phyloP scores from a whole-genome alignment of 208 protist species.

The Crithidia fasciculata region DNA sequence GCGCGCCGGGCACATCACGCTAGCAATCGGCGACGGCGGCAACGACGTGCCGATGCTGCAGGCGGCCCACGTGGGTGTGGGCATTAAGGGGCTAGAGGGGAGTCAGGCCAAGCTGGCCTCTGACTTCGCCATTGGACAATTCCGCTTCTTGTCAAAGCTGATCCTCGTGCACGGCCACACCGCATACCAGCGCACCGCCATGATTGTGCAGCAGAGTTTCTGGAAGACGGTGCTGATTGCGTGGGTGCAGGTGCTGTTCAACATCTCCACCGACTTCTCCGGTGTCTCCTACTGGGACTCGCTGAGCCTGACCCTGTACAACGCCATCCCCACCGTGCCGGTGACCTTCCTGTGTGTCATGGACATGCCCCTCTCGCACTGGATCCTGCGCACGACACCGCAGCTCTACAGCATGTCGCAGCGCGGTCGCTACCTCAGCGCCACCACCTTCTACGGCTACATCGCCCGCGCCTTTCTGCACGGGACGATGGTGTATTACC shows the following conservation, averaged over 20 bases:
- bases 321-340: slow-evolving; percentile 85
- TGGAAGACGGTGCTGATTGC: slow-evolving; percentile 95
- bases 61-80: slow-evolving; percentile 89
- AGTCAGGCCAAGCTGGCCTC: slow-evolving; percentile 85
- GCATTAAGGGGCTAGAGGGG: slow-evolving; percentile 91
- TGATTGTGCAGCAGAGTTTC: slow-evolving; percentile 96
- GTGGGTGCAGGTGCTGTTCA: slow-evolving; percentile 94
- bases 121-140: slow-evolving; percentile 93
- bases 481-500: slow-evolving; percentile 70
- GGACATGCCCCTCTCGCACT: slow-evolving; percentile 74
- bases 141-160: slow-evolving; percentile 89
- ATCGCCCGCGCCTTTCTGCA: slow-evolving; percentile 77
- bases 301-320: slow-evolving; percentile 87
- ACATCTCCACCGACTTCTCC: slow-evolving; percentile 76
- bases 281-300: slow-evolving; percentile 92
- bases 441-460: slow-evolving; percentile 81
- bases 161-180: slow-evolving; percentile 95
- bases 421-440: slow-evolving; percentile 69
- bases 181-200: slow-evolving; percentile 87
- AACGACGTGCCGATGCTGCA: slow-evolving; percentile 97
- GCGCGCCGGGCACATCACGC: slow-evolving; percentile 59
- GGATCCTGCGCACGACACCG: slow-evolving; percentile 59
- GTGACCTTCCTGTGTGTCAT: slow-evolving; percentile 88
- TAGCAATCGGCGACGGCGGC: slow-evolving; percentile 94
- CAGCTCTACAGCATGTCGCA: slow-evolving; percentile 77